These are phyloP conservation scores for Angophora floribunda DNA, from an alignment of 345 rosid genomes.

Conservation along the genomic window DNA sequence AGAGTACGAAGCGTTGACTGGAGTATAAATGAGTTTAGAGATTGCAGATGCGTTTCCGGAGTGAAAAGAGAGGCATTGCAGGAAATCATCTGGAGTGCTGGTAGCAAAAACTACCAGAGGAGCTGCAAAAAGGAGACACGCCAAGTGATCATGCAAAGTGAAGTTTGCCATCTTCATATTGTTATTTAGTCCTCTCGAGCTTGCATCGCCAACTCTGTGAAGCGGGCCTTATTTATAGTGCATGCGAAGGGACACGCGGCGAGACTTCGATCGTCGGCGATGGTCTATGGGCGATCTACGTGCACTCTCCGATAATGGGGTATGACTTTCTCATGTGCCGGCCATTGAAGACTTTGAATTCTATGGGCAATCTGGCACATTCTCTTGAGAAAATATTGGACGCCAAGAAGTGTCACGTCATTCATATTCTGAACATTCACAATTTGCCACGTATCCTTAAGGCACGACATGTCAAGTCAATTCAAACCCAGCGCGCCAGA, in stretches of 20 bases:
- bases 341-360: too few relatives aligned
- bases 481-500: too few relatives aligned
- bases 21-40: conserved; percentile 3
- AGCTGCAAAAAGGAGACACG: background rate
- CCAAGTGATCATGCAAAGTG: background rate
- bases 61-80: conserved; percentile 1
- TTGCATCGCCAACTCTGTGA: background rate
- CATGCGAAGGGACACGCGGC: background rate
- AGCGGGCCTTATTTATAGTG: background rate
- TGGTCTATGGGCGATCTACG: too few relatives aligned
- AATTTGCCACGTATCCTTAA: too few relatives aligned
- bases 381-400: too few relatives aligned
- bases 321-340: too few relatives aligned
- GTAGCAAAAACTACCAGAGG: background rate
- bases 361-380: too few relatives aligned
- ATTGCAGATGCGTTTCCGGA: background rate
- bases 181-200: background rate
- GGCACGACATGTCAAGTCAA: too few relatives aligned
- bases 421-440: too few relatives aligned
- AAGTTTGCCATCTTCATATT: background rate
- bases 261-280: background rate
- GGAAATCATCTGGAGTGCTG: background rate
- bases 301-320: too few relatives aligned
- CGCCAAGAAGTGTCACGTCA: too few relatives aligned
- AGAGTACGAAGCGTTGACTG: background rate